Evolutionary conservation across 176 grass and related monocot species (phyloP).

Genomic region (Eremochloa ophiuroides): DNA sequence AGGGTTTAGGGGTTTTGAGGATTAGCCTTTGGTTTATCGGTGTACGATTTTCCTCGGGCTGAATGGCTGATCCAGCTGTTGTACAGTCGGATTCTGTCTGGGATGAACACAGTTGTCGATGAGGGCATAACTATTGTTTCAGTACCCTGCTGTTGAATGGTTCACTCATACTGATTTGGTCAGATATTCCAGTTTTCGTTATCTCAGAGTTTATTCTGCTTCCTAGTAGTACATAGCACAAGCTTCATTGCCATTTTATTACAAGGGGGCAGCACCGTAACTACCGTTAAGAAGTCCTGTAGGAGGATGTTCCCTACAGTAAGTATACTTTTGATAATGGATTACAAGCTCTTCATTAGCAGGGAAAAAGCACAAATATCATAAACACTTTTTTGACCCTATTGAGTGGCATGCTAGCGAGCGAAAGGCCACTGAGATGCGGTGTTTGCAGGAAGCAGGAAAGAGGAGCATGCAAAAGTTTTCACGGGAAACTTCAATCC

Average conservation of each 20-base stretch:
- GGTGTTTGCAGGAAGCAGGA: not conserved
- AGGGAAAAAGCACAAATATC: not conserved
- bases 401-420: not conserved
- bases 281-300: not conserved
- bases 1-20: conserved; percentile 15
- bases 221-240: not conserved
- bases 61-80: not conserved
- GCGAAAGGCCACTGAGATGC: not conserved
- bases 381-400: not conserved
- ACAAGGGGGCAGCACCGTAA: not conserved
- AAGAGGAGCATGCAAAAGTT: not conserved
- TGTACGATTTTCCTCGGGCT: not conserved
- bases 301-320: not conserved
- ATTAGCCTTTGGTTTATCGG: not conserved
- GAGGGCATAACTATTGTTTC: not conserved
- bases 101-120: not conserved
- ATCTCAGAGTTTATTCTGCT: not conserved
- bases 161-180: not conserved
- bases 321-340: not conserved
- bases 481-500: not conserved
- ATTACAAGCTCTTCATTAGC: conserved; percentile 1
- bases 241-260: not conserved
- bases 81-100: conserved; percentile 6
- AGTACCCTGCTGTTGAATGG: not conserved
- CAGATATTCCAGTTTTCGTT: not conserved